phyloP scores from a whole-genome alignment of 1,284 basidiomycete genomes.

The Tylopilus sp. region DNA sequence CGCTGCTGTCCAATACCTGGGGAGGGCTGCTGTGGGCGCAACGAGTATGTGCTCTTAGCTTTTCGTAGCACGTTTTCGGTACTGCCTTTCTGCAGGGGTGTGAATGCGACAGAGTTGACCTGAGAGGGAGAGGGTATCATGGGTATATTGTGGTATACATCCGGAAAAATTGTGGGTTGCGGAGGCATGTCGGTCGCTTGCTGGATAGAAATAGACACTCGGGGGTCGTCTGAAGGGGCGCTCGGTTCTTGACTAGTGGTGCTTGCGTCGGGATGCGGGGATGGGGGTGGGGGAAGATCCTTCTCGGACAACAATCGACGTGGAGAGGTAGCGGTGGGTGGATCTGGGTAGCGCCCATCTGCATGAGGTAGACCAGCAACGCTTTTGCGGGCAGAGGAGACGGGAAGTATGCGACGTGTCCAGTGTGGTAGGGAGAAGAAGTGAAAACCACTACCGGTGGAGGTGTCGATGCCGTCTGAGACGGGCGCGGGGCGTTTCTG shows the following conservation, averaged over 20 bases:
- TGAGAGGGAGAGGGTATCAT: slow-evolving; percentile 14
- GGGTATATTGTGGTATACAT: slow-evolving; percentile 24
- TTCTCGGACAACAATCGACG: slow-evolving; percentile 48
- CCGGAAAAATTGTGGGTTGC: slow-evolving; percentile 20
- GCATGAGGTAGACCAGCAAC: slow-evolving; percentile 18
- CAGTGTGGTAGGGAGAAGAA: slow-evolving; percentile 64
- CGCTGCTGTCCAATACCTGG: slow-evolving; percentile 35
- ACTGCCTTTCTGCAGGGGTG: slow-evolving; percentile 15
- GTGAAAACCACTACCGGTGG: slow-evolving; percentile 33
- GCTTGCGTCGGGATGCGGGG: slow-evolving; percentile 2
- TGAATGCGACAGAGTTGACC: slow-evolving; percentile 22
- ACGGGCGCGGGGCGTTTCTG: slow-evolving; percentile 1
- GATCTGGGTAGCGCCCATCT: slow-evolving; percentile 31
- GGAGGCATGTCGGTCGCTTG: slow-evolving; percentile 11
- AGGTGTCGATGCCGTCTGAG: background rate
- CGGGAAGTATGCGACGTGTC: slow-evolving; percentile 47
- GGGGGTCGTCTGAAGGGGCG: slow-evolving; percentile 10
- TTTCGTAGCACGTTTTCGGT: slow-evolving; percentile 25
- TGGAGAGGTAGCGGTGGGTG: slow-evolving; percentile 7
- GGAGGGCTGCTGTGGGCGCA: slow-evolving; percentile 14
- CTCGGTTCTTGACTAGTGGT: background rate
- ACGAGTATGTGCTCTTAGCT: slow-evolving; percentile 23
- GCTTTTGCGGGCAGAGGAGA: slow-evolving; percentile 27
- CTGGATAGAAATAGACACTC: slow-evolving; percentile 20
- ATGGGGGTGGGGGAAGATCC: slow-evolving; percentile 62